phyloP scores from a whole-genome alignment of 345 rosid genomes.

The Eucalyptus leucophloia region DNA sequence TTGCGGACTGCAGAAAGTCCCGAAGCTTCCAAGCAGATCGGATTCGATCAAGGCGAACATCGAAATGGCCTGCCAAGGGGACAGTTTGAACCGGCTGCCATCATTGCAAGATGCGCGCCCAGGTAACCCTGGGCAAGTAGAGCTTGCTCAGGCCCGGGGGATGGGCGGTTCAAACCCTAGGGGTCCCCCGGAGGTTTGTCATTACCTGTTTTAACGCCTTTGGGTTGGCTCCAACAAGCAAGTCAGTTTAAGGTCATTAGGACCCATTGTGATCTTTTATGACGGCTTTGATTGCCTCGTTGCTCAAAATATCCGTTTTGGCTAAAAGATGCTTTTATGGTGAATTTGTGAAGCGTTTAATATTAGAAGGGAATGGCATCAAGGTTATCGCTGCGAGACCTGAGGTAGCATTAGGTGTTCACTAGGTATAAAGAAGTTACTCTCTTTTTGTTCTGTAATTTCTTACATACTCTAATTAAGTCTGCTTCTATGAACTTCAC shows the following conservation, averaged over 20 bases:
- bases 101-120: no score
- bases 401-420: neutral
- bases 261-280: neutral
- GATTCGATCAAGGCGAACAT: neutral
- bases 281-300: neutral
- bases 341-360: no score
- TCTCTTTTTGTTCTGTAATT: neutral
- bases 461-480: neutral
- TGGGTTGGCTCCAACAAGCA: no score
- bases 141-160: no score
- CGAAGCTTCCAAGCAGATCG: no score
- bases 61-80: neutral
- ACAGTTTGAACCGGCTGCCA: neutral
- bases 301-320: neutral
- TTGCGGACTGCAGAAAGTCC: neutral
- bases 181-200: no score
- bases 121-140: no score
- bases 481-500: neutral
- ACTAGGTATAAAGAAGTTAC: accelerated
- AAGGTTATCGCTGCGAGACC: accelerated
- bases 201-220: no score
- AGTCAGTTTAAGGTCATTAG: no score
- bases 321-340: no score
- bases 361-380: neutral
- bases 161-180: no score